A percentile compares a stretch with the other conserved stretches of the same genome.
These are phyloP conservation scores for Quercus robur DNA, from an alignment of 306 rosid genomes.

Conservation along the genomic window DNA sequence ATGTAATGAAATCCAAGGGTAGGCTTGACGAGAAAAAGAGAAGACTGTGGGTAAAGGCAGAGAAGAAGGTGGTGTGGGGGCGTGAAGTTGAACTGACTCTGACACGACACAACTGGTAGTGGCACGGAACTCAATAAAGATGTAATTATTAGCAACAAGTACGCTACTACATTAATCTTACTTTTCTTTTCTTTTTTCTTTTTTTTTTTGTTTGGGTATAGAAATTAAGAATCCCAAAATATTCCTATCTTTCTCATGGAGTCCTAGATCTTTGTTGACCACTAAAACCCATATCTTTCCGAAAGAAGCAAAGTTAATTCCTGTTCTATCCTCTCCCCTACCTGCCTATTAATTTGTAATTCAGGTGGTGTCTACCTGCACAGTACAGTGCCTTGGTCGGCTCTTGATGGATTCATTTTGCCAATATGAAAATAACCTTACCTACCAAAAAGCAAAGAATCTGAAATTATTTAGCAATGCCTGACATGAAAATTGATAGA, in stretches of 20 bases:
- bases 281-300: background rate
- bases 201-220: too few relatives aligned
- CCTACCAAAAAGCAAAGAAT: too few relatives aligned
- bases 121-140: slow-evolving; percentile 75
- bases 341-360: too few relatives aligned
- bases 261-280: background rate
- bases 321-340: background rate
- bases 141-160: slow-evolving; percentile 47
- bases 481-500: too few relatives aligned
- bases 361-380: too few relatives aligned
- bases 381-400: too few relatives aligned
- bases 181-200: too few relatives aligned
- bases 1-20: slow-evolving; percentile 17
- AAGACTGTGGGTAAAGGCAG: background rate
- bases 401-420: too few relatives aligned
- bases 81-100: slow-evolving; percentile 31
- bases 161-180: background rate
- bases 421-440: too few relatives aligned
- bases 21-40: slow-evolving; percentile 13
- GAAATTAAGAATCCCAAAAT: background rate
- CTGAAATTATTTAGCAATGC: too few relatives aligned
- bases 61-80: slow-evolving; percentile 20
- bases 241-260: background rate
- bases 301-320: background rate
- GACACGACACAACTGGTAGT: slow-evolving; percentile 4